phyloP scores from a whole-genome alignment of 768 basidiomycete species.

The Pisolithus sp. region DNA sequence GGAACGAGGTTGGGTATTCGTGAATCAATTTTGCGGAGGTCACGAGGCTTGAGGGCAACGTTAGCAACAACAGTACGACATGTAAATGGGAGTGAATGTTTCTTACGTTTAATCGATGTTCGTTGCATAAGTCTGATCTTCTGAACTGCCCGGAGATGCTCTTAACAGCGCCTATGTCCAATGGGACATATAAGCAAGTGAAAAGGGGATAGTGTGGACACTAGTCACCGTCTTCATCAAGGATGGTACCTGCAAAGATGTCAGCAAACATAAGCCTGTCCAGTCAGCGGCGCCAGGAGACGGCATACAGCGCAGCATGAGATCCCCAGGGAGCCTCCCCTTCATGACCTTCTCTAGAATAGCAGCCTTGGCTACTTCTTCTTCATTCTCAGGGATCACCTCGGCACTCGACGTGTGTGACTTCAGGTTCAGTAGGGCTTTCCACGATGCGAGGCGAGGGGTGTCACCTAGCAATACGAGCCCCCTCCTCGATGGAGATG shows the following conservation, averaged over 20 bases:
- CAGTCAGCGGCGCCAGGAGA: slow-evolving; percentile 8
- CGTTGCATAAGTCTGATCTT: slow-evolving; percentile 79
- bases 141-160: slow-evolving; percentile 87
- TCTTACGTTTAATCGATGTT: slow-evolving; percentile 86
- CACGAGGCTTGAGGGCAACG: slow-evolving; percentile 63
- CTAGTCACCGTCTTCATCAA: slow-evolving; percentile 71
- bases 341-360: slow-evolving; percentile 84
- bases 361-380: slow-evolving; percentile 64
- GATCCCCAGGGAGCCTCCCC: slow-evolving; percentile 80
- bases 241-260: slow-evolving; percentile 63
- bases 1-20: slow-evolving; percentile 91
- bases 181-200: slow-evolving; percentile 17
- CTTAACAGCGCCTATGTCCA: slow-evolving; percentile 66
- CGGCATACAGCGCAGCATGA: slow-evolving; percentile 83
- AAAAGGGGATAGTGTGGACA: slow-evolving; percentile 10
- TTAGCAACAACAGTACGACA: slow-evolving; percentile 19
- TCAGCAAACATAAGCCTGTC: slow-evolving; percentile 5
- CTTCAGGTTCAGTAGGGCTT: slow-evolving; percentile 14
- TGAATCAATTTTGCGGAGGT: slow-evolving; percentile 94
- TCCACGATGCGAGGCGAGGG: slow-evolving; percentile 22
- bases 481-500: background rate
- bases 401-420: background rate
- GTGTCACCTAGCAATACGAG: background rate
- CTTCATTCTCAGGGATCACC: slow-evolving; percentile 38
- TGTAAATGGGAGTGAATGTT: slow-evolving; percentile 8